Evolutionary conservation across 1,284 basidiomycete genomes (phyloP).

Genomic region (Ustilago sp.): DNA sequence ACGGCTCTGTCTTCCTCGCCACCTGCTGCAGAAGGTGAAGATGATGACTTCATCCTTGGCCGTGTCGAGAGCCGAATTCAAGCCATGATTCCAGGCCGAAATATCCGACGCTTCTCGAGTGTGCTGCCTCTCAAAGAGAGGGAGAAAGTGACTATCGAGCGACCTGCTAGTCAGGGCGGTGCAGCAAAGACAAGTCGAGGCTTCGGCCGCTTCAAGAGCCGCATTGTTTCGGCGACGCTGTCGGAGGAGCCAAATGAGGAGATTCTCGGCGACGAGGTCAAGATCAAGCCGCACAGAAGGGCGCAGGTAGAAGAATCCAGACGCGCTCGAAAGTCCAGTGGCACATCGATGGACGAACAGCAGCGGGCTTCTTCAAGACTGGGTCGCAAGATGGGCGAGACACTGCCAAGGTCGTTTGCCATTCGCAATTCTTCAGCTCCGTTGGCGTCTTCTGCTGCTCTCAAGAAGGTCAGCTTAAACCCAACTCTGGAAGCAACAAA

Average conservation of each 20-base stretch:
- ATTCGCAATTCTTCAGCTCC: conserved; percentile 14
- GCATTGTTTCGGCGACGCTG: conserved; percentile 30
- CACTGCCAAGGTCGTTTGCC: conserved; percentile 28
- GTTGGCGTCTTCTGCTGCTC: neutral
- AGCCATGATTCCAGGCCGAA: conserved; percentile 18
- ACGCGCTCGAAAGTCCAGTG: conserved; percentile 1
- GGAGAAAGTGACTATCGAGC: conserved; percentile 24
- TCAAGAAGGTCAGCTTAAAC: conserved; percentile 1
- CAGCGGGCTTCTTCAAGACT: conserved; percentile 7
- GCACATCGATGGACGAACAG: conserved; percentile 7
- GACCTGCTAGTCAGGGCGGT: conserved; percentile 33
- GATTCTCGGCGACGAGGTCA: neutral
- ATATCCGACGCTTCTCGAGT: conserved; percentile 46
- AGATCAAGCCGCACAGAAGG: neutral
- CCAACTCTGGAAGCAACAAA: conserved; percentile 7
- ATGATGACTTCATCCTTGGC: conserved; percentile 45
- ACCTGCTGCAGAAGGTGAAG: conserved; percentile 18
- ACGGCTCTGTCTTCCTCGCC: conserved; percentile 21
- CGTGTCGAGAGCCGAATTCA: conserved; percentile 36
- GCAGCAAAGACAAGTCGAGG: conserved; percentile 20
- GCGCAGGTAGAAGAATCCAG: neutral
- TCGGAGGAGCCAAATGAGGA: conserved; percentile 32
- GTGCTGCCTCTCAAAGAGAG: conserved; percentile 35
- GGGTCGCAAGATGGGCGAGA: conserved; percentile 24
- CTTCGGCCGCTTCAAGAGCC: conserved; percentile 38